phyloP scores from a whole-genome alignment of 139 green algal genomes.

The Micractinium conductrix region DNA sequence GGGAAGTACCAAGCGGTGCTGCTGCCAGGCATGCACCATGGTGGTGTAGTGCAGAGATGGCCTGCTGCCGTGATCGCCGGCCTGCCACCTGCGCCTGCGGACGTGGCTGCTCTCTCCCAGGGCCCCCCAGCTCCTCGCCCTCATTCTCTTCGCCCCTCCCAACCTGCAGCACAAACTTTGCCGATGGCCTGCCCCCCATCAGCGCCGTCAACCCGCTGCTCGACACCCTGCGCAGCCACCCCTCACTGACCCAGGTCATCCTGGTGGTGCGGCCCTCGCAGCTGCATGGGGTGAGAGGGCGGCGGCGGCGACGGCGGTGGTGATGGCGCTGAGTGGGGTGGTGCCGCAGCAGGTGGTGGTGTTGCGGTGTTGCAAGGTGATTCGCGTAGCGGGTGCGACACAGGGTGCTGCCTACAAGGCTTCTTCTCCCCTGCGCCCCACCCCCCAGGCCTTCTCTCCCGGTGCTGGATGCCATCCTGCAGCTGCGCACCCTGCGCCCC shows the following conservation, averaged over 20 bases:
- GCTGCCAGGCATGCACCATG: too few species aligned
- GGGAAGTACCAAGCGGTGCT: too few species aligned
- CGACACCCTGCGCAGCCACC: neutral
- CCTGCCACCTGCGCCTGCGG: neutral
- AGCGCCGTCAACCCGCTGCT: neutral
- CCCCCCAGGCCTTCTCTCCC: neutral
- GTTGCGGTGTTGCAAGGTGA: too few species aligned
- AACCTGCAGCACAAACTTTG: conserved; percentile 3
- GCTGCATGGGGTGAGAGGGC: conserved; percentile 8
- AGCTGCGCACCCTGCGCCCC: neutral
- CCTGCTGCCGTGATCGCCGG: too few species aligned
- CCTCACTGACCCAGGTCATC: neutral
- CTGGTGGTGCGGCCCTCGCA: neutral
- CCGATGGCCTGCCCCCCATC: neutral
- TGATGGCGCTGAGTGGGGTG: too few species aligned
- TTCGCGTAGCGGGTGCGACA: too few species aligned
- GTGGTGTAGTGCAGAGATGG: too few species aligned
- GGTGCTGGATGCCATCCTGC: conserved; percentile 26
- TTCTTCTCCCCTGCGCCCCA: neutral
- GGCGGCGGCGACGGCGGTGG: too few species aligned
- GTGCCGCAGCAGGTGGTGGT: too few species aligned
- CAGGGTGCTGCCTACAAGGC: too few species aligned
- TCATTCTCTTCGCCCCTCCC: neutral
- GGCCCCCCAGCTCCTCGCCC: too few species aligned
- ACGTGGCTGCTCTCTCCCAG: neutral